A percentile compares a stretch with the other conserved stretches of the same genome.
phyloP scores from a whole-genome alignment of 768 basidiomycete genomes.

The Daedalea quercina region DNA sequence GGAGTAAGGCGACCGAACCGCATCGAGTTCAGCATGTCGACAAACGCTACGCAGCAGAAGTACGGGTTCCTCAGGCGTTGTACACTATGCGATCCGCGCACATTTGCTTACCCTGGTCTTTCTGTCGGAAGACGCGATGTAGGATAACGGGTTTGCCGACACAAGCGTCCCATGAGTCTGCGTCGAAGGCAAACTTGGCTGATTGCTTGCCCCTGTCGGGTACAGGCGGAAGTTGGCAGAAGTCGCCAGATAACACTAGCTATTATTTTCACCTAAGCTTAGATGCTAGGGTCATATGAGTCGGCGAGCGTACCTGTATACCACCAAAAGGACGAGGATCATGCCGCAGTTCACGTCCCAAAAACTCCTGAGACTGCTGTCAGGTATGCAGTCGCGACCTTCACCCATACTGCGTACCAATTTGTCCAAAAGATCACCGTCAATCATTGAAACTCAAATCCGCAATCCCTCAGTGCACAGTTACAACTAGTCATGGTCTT shows the following conservation, averaged over 20 bases:
- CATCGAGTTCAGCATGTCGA: slow-evolving; percentile 86
- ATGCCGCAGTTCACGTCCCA: slow-evolving; percentile 54
- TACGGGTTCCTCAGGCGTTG: too few relatives aligned
- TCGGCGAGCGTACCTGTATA: slow-evolving; percentile 54
- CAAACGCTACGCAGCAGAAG: slow-evolving; percentile 35
- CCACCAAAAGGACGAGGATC: slow-evolving; percentile 69
- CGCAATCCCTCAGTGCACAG: too few relatives aligned
- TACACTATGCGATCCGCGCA: too few relatives aligned
- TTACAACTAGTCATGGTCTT: too few relatives aligned
- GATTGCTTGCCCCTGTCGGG: slow-evolving; percentile 34
- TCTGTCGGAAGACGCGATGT: slow-evolving; percentile 82
- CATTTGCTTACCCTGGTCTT: slow-evolving; percentile 59
- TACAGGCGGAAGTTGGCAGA: slow-evolving; percentile 88
- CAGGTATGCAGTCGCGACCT: background rate
- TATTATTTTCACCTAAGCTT: background rate
- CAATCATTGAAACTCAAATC: slow-evolving; percentile 96
- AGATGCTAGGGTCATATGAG: background rate
- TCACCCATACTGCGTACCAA: slow-evolving; percentile 39
- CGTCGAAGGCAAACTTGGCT: slow-evolving; percentile 76
- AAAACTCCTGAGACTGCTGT: slow-evolving; percentile 38
- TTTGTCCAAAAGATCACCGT: slow-evolving; percentile 75
- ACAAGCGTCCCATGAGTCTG: slow-evolving; percentile 64
- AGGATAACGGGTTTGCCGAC: slow-evolving; percentile 49
- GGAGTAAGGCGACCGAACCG: slow-evolving; percentile 60
- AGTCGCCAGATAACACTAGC: slow-evolving; percentile 49